phyloP scores from a whole-genome alignment of 306 rosid genomes.

The Inga laurina region DNA sequence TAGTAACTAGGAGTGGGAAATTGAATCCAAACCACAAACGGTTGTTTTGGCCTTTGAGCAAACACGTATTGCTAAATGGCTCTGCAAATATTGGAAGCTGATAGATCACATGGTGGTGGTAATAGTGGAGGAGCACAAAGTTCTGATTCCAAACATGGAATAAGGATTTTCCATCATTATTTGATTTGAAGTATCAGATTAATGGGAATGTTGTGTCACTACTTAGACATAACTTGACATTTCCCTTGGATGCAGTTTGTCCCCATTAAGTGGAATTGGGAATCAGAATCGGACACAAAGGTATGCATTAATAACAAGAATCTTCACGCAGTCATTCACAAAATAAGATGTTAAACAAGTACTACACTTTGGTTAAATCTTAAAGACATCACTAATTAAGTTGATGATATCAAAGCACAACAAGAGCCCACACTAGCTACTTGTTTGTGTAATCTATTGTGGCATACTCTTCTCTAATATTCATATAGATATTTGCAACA shows the following conservation, averaged over 20 bases:
- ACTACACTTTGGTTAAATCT: background rate
- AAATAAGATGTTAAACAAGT: background rate
- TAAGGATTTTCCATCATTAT: background rate
- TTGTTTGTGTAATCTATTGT: background rate
- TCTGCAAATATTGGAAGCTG: slow-evolving; percentile 12
- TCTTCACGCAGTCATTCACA: background rate
- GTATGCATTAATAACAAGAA: background rate
- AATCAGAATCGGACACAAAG: slow-evolving; percentile 6
- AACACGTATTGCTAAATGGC: background rate
- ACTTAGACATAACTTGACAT: background rate
- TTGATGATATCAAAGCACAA: background rate
- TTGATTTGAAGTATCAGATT: slow-evolving; percentile 20
- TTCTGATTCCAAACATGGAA: slow-evolving; percentile 13
- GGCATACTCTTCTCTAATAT: background rate
- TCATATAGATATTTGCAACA: background rate
- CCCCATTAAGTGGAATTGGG: slow-evolving; percentile 13
- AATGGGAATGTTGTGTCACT: slow-evolving; percentile 4
- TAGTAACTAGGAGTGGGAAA: no score
- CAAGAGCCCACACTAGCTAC: background rate
- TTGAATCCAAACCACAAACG: background rate
- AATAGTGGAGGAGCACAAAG: background rate
- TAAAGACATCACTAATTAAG: background rate
- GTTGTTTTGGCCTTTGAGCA: background rate
- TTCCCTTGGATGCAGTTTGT: slow-evolving; percentile 4
- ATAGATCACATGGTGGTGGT: background rate